Evolutionary conservation across 805 yeast species (phyloP), one percentile per base, ranked within the genome.

Genomic region (Tetrapisispora taiwanensis): DNA sequence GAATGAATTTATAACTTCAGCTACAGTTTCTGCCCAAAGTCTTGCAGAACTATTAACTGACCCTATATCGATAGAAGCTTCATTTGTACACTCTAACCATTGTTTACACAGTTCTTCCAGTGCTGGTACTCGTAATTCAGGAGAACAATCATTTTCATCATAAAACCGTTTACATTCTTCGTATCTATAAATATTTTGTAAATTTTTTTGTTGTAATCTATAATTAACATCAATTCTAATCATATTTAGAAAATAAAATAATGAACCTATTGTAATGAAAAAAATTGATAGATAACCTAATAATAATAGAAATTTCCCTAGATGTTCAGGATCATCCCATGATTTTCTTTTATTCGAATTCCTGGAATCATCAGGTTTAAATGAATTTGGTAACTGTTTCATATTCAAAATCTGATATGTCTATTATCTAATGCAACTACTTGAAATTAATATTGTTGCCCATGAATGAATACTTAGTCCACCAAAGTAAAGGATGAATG

Each of bases 1-100:
- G 54, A 86, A 86, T 1, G 88, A 78, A 62, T 87, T 84, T 37
- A 87, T 67, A 7, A 85, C 83, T 49, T 83, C 90, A 1, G 94
- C 95, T 52, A 86, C 72, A 0, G 90, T 81, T 57, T 81, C 88
- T 0, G 94, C 94, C 39, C 88, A 79, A 44, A 87, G 73, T 48
- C 72, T 72, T 1, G 90, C 84, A 40, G 78, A 73, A 3, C 15
- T 31, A 24, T 33, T 37, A 12, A 37, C 42, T 14, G 41, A 33
- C 26, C 12, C 38, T 12, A 45, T 18, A 27, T 42, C 41, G 6
- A 31, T 42, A 1, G 26, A 13, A 22, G 15, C 27, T 32, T 44
- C 36, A 36, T 43, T 30, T 88, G 86, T 85, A 60, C 98, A 92
- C 46, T 72, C 73, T 48, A 76, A 81, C 92, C 95, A 86, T 30